These are phyloP conservation scores for Solanum sitiens DNA, from an alignment of 257 asterid species.

Conservation along the genomic window DNA sequence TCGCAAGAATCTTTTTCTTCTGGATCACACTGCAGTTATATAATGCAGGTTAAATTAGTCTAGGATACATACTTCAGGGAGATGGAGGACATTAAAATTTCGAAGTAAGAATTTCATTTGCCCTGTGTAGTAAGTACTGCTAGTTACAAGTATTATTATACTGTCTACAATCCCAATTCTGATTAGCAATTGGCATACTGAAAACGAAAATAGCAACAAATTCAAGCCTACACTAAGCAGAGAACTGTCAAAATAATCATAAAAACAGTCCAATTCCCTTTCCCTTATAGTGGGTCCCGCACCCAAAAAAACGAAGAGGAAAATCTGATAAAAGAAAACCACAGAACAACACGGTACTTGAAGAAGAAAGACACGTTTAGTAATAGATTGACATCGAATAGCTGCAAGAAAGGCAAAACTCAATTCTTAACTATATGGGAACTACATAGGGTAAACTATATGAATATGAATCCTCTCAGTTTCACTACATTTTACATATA, in stretches of 20 bases:
- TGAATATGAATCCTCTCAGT: not conserved
- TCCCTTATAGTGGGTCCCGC: not conserved
- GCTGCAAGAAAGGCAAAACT: not conserved
- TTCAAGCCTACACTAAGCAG: not conserved
- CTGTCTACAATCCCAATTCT: not conserved
- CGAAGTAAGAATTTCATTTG: not conserved
- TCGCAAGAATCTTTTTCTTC: conserved; percentile 68
- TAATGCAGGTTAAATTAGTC: not conserved
- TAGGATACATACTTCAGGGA: not conserved
- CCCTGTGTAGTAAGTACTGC: not conserved
- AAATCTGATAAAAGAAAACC: not conserved
- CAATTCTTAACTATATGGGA: not conserved
- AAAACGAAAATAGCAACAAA: not conserved
- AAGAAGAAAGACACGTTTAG: not conserved
- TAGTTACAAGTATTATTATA: not conserved
- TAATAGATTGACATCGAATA: not conserved
- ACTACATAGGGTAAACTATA: not conserved
- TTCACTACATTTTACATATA: not conserved
- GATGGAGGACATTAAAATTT: not conserved
- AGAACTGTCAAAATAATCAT: not conserved
- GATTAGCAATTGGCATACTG: not conserved
- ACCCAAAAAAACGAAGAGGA: not conserved
- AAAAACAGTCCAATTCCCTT: not conserved
- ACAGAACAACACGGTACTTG: not conserved
- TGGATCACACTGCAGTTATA: conserved; percentile 65